These are phyloP conservation scores for Trichoderma sp. DNA, from an alignment of 2,329 filamentous ascomycete species.

Conservation along the genomic window DNA sequence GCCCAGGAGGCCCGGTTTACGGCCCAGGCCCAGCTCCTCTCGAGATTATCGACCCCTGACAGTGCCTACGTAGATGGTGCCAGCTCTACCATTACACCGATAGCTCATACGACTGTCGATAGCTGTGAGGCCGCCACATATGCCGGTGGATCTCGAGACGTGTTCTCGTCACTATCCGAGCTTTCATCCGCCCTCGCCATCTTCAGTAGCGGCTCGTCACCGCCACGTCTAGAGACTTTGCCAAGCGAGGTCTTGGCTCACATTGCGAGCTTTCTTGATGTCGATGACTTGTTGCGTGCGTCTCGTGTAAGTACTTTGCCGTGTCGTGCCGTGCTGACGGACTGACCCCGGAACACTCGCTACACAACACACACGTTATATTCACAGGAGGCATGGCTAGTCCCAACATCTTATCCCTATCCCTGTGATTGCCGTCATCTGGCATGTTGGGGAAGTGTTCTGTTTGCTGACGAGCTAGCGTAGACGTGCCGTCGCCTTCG, in stretches of 20 bases:
- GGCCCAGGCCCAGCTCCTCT: slow-evolving; percentile 35
- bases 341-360: background rate
- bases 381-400: background rate
- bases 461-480: slow-evolving; percentile 22
- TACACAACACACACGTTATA: background rate
- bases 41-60: slow-evolving; percentile 22
- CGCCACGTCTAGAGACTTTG: slow-evolving; percentile 39
- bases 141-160: background rate
- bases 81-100: slow-evolving; percentile 20
- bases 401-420: background rate
- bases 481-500: slow-evolving; percentile 63
- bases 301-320: slow-evolving; percentile 49
- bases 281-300: slow-evolving; percentile 53
- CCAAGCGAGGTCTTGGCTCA: slow-evolving; percentile 57
- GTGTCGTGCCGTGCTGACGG: background rate
- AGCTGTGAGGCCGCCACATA: slow-evolving; percentile 23
- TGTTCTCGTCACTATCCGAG: slow-evolving; percentile 4
- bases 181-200: background rate
- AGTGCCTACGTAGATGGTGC: slow-evolving; percentile 19
- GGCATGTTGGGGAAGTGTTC: background rate
- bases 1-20: slow-evolving; percentile 32
- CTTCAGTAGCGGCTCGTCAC: slow-evolving; percentile 2
- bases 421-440: background rate
- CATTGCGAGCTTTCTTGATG: slow-evolving; percentile 55
- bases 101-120: slow-evolving; percentile 9